A percentile compares a stretch with the other conserved stretches of the same genome.
Evolutionary conservation across 345 rosid species (phyloP).

Genomic region (Pistacia integerrima): DNA sequence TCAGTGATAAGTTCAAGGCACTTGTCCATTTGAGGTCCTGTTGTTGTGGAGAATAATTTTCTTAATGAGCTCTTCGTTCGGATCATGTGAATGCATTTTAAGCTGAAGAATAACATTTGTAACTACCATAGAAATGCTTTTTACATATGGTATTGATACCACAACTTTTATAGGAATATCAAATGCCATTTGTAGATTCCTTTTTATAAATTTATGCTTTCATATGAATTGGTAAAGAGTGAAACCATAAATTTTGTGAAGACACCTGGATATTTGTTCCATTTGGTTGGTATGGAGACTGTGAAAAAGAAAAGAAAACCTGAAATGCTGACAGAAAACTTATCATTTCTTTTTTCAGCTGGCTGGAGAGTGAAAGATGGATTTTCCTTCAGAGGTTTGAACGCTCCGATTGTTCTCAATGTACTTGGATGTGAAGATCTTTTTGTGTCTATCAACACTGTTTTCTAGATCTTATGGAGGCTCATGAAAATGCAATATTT

Average conservation of each 20-base stretch:
- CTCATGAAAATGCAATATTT: neutral
- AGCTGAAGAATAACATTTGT: neutral
- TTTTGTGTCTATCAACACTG: neutral
- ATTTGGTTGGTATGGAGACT: too few relatives aligned
- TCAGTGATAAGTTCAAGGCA: neutral
- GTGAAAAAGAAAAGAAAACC: neutral
- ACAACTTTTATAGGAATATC: neutral
- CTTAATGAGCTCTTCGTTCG: neutral
- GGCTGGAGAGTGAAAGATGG: neutral
- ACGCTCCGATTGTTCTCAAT: neutral
- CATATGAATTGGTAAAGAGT: neutral
- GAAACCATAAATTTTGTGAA: neutral
- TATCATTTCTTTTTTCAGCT: neutral
- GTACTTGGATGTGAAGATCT: neutral
- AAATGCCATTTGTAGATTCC: neutral
- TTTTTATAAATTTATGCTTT: neutral
- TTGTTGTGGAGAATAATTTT: neutral
- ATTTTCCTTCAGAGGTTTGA: neutral
- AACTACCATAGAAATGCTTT: neutral
- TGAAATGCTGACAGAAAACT: neutral
- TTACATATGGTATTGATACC: neutral
- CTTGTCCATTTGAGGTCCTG: neutral
- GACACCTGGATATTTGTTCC: neutral
- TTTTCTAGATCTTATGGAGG: neutral
- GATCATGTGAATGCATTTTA: neutral